Percentiles rank a stretch among this genome's conserved stretches.
Evolutionary conservation across 2,329 filamentous ascomycete genomes (phyloP).

Genomic region (Colletotrichum limetticola): DNA sequence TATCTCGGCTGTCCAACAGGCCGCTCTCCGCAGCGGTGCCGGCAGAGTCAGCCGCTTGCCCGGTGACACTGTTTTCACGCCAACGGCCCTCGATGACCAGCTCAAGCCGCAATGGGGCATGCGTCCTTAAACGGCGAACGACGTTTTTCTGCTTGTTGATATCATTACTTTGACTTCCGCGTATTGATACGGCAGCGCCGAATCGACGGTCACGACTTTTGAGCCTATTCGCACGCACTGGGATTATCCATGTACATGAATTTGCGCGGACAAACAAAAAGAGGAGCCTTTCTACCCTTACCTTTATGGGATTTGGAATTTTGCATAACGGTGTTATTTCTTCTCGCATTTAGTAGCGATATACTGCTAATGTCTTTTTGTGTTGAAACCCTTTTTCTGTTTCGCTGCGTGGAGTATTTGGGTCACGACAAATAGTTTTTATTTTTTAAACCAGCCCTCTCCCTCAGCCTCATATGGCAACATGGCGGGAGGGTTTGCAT

Average conservation of each 20-base stretch:
- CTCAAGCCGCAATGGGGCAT: slow-evolving; percentile 71
- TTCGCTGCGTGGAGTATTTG: slow-evolving; percentile 35
- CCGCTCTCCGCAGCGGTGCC: slow-evolving; percentile 82
- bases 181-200: slow-evolving; percentile 34
- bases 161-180: slow-evolving; percentile 31
- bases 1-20: slow-evolving; percentile 75
- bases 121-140: slow-evolving; percentile 49
- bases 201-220: slow-evolving; percentile 32
- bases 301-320: not conserved
- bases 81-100: slow-evolving; percentile 70
- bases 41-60: slow-evolving; percentile 89
- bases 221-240: slow-evolving; percentile 22
- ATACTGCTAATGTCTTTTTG: slow-evolving; percentile 36
- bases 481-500: slow-evolving; percentile 13
- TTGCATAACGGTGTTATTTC: slow-evolving; percentile 29
- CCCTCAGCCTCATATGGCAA: not conserved
- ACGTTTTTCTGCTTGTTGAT: slow-evolving; percentile 25
- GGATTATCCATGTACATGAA: slow-evolving; percentile 32
- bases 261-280: slow-evolving; percentile 13
- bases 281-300: not conserved
- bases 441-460: slow-evolving; percentile 5
- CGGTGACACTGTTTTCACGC: slow-evolving; percentile 82
- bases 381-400: slow-evolving; percentile 19
- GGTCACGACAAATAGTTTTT: slow-evolving; percentile 30
- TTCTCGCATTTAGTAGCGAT: slow-evolving; percentile 35